Evolutionary conservation across 768 basidiomycete genomes (phyloP).

Genomic region (Lyophyllum atratum): DNA sequence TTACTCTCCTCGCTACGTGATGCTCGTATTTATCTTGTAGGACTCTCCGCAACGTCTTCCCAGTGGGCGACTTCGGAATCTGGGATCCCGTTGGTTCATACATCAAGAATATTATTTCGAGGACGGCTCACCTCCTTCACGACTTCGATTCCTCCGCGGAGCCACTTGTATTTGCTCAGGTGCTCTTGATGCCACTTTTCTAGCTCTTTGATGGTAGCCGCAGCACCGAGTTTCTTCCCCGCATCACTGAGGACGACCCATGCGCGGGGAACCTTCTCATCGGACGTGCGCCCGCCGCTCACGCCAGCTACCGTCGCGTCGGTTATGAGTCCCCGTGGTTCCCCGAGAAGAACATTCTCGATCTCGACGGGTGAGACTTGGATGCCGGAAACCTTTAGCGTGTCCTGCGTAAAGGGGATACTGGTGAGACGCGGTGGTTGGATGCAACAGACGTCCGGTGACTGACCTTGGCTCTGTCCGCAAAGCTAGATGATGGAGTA

Average conservation of each 20-base stretch:
- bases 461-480: constrained; percentile 74
- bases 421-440: not conserved
- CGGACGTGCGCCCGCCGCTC: constrained; percentile 64
- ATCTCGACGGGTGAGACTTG: constrained; percentile 85
- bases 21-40: constrained; percentile 62
- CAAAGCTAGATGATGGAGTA: constrained; percentile 49
- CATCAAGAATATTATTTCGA: not conserved
- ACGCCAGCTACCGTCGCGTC: constrained; percentile 79
- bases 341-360: constrained; percentile 61
- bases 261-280: constrained; percentile 76
- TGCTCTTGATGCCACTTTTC: constrained; percentile 62
- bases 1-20: constrained; percentile 24
- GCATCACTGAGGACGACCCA: constrained; percentile 69
- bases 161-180: constrained; percentile 76
- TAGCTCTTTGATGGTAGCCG: constrained; percentile 44
- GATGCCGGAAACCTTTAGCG: constrained; percentile 74
- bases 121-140: constrained; percentile 54
- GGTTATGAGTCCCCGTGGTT: constrained; percentile 60
- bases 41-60: constrained; percentile 65
- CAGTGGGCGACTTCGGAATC: constrained; percentile 78
- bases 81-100: constrained; percentile 20
- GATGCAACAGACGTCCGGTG: not conserved
- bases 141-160: constrained; percentile 71
- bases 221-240: constrained; percentile 52
- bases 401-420: constrained; percentile 49